Evolutionary conservation across 208 protist genomes (phyloP).

Genomic region (Crithidia fasciculata): DNA sequence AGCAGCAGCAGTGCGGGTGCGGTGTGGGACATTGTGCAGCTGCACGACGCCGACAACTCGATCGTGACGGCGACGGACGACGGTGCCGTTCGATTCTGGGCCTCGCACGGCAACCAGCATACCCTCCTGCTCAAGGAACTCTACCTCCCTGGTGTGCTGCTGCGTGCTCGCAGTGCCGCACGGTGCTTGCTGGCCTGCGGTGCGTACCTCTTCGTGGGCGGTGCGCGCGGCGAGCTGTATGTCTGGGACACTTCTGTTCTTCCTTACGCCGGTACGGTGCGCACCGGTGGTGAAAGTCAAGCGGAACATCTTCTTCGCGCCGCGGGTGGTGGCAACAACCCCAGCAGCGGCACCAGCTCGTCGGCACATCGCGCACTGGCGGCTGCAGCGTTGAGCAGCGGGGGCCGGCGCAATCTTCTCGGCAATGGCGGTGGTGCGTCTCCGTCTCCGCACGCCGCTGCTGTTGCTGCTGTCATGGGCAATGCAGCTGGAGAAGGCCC

Average conservation of each 20-base stretch:
- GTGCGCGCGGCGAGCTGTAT: constrained; percentile 37
- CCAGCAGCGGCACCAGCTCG: background rate
- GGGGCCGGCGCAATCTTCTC: background rate
- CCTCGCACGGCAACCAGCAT: constrained; percentile 23
- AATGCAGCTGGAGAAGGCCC: background rate
- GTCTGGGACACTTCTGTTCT: constrained; percentile 38
- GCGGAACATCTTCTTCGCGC: no score
- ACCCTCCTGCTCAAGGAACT: constrained; percentile 34
- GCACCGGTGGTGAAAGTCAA: background rate
- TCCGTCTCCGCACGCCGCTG: background rate
- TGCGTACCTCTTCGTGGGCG: constrained; percentile 41
- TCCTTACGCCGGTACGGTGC: constrained; percentile 1
- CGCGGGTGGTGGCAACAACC: no score
- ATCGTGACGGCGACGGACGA: constrained; percentile 27
- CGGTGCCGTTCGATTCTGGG: constrained; percentile 37
- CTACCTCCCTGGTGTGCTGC: constrained; percentile 25
- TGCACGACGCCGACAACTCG: constrained; percentile 12
- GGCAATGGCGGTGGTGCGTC: background rate
- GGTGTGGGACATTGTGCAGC: constrained; percentile 40
- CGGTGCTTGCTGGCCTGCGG: constrained; percentile 45
- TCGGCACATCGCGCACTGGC: background rate
- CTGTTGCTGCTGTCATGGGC: background rate
- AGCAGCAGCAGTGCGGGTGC: background rate
- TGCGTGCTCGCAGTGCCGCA: constrained; percentile 25
- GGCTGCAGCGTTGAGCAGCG: no score